Conservation (phyloP, 768 basidiomycete genomes). For the Boletus subparvulus region DNA sequence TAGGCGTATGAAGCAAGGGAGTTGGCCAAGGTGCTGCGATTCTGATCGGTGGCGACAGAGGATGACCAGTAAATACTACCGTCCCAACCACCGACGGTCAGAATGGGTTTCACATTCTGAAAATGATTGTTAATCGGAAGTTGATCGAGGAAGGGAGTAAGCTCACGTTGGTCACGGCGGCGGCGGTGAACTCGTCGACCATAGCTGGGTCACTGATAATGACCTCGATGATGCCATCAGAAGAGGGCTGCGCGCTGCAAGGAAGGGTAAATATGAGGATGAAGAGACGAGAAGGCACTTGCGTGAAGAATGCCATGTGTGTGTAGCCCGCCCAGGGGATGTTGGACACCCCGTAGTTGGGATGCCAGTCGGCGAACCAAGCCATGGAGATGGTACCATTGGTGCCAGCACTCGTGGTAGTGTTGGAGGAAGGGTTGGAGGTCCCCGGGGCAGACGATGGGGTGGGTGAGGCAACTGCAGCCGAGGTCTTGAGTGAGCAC, state of each 20-base stretch:
- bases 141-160: background rate
- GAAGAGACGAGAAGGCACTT: background rate
- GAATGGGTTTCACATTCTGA: slow-evolving; percentile 54
- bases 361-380: slow-evolving; percentile 74
- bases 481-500: slow-evolving; percentile 18
- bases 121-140: background rate
- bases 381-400: slow-evolving; percentile 46
- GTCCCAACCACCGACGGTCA: slow-evolving; percentile 69
- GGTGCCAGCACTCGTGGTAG: slow-evolving; percentile 24
- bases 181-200: slow-evolving; percentile 21
- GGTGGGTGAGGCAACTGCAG: background rate
- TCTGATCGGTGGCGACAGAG: slow-evolving; percentile 50
- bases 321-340: slow-evolving; percentile 71
- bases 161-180: slow-evolving; percentile 30
- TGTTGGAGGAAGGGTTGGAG: slow-evolving; percentile 9
- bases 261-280: background rate
- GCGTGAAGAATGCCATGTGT: slow-evolving; percentile 65
- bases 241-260: slow-evolving; percentile 25
- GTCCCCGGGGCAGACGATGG: background rate
- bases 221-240: slow-evolving; percentile 13
- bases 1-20: slow-evolving; percentile 50
- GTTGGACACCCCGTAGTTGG: slow-evolving; percentile 44
- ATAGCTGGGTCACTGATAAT: background rate
- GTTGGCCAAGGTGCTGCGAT: slow-evolving; percentile 58
- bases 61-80: slow-evolving; percentile 63